Percentiles rank a stretch among this genome's conserved stretches.
Conservation (phyloP, 148 eudicot genomes). For the Hydrangea macrophylla region DNA sequence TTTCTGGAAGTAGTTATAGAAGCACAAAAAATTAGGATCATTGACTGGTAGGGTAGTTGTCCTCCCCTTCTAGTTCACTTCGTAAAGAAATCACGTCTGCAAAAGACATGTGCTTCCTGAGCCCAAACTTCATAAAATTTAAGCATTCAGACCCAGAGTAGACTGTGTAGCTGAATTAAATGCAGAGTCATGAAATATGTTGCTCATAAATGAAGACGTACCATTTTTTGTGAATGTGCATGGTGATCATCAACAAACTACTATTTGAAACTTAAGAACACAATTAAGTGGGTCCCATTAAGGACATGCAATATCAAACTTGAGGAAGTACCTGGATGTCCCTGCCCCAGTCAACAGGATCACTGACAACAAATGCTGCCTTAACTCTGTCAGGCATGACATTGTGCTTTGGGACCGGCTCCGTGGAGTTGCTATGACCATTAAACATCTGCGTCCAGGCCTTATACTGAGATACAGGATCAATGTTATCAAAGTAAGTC, state of each 20-base stretch:
- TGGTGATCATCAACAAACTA: background rate
- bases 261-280: background rate
- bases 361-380: conserved; percentile 50
- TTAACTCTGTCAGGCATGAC: conserved; percentile 33
- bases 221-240: background rate
- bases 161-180: background rate
- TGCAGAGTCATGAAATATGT: background rate
- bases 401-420: conserved; percentile 18
- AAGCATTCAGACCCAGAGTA: no score
- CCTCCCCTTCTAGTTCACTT: background rate
- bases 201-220: background rate
- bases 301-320: background rate
- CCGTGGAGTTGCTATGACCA: conserved; percentile 4
- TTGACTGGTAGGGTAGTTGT: background rate
- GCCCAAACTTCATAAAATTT: no score
- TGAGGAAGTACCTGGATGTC: conserved; percentile 46
- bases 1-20: background rate
- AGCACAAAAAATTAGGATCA: background rate
- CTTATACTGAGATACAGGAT: conserved; percentile 54
- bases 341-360: conserved; percentile 70
- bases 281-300: background rate
- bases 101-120: no score
- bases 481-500: conserved; percentile 43
- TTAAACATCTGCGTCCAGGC: conserved; percentile 32
- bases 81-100: no score